Evolutionary conservation across 2,329 filamentous ascomycete genomes (phyloP).

Genomic region (Fonsecaea pedrosoi): DNA sequence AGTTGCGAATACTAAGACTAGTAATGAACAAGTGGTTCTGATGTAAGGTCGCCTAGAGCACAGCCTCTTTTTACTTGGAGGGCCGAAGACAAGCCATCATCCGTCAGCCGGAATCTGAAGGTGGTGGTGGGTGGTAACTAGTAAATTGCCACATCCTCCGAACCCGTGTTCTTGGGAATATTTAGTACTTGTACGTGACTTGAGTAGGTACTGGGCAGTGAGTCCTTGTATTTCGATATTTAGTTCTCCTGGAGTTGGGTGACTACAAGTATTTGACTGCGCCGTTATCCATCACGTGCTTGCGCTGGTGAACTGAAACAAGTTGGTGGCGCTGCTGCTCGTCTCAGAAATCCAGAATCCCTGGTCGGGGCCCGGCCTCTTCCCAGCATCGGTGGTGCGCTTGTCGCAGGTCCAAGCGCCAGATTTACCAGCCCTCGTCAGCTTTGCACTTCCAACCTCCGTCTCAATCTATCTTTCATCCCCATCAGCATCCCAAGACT

Average conservation of each 20-base stretch:
- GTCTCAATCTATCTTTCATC: conserved; percentile 27
- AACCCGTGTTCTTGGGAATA: not conserved
- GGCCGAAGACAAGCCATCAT: not conserved
- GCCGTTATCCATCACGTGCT: conserved; percentile 13
- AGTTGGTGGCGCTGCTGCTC: conserved; percentile 14
- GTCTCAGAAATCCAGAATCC: conserved; percentile 21
- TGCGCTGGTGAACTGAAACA: conserved; percentile 2
- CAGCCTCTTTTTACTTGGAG: conserved; percentile 15
- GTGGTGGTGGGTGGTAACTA: not conserved
- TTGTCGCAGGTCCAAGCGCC: conserved; percentile 34
- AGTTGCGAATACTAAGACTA: not conserved
- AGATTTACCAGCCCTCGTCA: conserved; percentile 37
- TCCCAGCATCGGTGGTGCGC: conserved; percentile 1
- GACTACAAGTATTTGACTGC: not conserved
- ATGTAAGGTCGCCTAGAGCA: conserved; percentile 24
- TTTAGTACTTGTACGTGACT: not conserved
- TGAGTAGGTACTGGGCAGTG: too few relatives aligned
- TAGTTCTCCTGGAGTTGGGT: conserved; percentile 6
- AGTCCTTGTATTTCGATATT: not conserved
- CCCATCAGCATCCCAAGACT: conserved; percentile 18
- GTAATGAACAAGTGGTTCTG: conserved; percentile 2
- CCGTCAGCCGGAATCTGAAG: conserved; percentile 6
- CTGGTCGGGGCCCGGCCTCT: conserved; percentile 11
- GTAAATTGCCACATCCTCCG: not conserved
- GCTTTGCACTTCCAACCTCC: conserved; percentile 31